A percentile compares a stretch with the other conserved stretches of the same genome.
Evolutionary conservation across 2,329 filamentous ascomycete genomes (phyloP).

Genomic region (Juglanconis sp.): DNA sequence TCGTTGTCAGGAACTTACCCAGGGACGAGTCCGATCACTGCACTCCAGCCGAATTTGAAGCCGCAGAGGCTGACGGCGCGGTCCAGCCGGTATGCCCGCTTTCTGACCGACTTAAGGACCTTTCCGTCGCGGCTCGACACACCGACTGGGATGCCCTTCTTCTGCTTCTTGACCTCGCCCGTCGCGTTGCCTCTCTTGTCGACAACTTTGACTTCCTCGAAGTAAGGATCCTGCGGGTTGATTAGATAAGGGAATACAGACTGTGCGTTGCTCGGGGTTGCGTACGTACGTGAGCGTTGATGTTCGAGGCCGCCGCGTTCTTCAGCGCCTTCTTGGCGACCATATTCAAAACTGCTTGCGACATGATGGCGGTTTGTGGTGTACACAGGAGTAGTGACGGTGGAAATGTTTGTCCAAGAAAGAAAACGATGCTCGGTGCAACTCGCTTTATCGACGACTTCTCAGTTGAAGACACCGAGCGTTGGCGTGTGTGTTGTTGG

Average conservation of each 20-base stretch:
- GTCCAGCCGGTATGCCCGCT: constrained; percentile 81
- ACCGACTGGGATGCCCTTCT: constrained; percentile 79
- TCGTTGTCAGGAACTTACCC: constrained; percentile 54
- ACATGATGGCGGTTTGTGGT: constrained; percentile 65
- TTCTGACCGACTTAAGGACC: constrained; percentile 81
- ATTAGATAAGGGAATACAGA: neutral
- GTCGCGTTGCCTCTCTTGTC: constrained; percentile 32
- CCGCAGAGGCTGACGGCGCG: constrained; percentile 79
- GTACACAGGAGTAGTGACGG: constrained; percentile 44
- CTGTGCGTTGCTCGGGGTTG: neutral
- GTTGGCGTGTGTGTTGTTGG: neutral
- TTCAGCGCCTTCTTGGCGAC: constrained; percentile 14
- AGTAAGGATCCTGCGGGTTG: constrained; percentile 5
- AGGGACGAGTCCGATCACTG: constrained; percentile 80
- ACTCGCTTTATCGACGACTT: neutral
- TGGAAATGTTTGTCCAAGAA: neutral
- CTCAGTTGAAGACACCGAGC: neutral
- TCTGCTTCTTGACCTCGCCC: constrained; percentile 68
- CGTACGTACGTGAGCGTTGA: constrained; percentile 7
- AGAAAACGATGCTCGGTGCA: neutral
- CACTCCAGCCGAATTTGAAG: constrained; percentile 84
- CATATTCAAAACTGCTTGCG: constrained; percentile 10
- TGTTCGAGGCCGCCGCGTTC: constrained; percentile 2
- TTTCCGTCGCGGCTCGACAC: constrained; percentile 79
- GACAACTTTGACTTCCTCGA: constrained; percentile 3